A percentile compares a stretch with the other conserved stretches of the same genome.
Evolutionary conservation across 2,329 filamentous ascomycete genomes (phyloP).

Genomic region (Chrysosporium keratinophilum): DNA sequence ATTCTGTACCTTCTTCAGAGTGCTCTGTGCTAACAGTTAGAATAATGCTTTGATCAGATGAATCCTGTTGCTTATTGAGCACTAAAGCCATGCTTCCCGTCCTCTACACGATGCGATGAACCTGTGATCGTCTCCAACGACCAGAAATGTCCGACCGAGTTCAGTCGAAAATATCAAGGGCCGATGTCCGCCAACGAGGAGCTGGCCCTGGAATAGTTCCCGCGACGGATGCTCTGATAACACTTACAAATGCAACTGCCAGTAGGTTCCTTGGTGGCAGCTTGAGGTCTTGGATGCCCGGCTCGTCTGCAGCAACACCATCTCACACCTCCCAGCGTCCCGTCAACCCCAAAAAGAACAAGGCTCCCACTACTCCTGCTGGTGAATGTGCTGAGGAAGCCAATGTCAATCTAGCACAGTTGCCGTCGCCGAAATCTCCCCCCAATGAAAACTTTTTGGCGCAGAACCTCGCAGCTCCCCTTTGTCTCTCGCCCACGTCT

Average conservation of each 20-base stretch:
- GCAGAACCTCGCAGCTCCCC: not conserved
- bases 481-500: not conserved
- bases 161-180: not conserved
- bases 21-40: not conserved
- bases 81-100: not conserved
- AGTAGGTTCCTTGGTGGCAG: conserved; percentile 31
- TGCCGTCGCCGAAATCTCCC: conserved; percentile 7
- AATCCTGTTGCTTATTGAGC: not conserved
- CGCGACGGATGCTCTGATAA: conserved; percentile 5
- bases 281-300: conserved; percentile 33
- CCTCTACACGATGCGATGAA: not conserved
- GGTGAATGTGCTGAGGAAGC: not conserved
- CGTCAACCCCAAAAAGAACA: not conserved
- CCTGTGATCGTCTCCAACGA: not conserved
- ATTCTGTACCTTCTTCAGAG: no score
- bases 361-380: not conserved
- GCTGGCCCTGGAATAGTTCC: not conserved
- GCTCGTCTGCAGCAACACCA: not conserved
- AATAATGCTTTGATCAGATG: not conserved
- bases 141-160: conserved; percentile 3
- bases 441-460: not conserved
- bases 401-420: not conserved
- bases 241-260: conserved; percentile 31
- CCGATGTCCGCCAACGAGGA: not conserved
- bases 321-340: not conserved